These are phyloP conservation scores for Fraxinus xanthoxyloides DNA, from an alignment of 305 asterid species.

Conservation along the genomic window DNA sequence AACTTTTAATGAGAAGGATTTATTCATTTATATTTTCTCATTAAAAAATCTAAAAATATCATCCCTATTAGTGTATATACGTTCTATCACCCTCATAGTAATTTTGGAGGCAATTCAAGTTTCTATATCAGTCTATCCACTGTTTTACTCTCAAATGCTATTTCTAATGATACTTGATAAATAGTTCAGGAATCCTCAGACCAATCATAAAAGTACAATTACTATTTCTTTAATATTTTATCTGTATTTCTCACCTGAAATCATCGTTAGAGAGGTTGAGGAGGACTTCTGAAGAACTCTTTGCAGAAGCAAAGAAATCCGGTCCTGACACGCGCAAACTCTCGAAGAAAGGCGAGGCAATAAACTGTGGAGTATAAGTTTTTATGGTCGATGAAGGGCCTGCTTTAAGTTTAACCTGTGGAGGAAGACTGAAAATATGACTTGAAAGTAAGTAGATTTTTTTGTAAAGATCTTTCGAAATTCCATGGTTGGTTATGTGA, in stretches of 20 bases:
- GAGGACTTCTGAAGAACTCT: constrained; percentile 47
- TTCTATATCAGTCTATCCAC: not conserved
- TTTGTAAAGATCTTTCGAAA: constrained; percentile 42
- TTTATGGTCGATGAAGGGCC: constrained; percentile 54
- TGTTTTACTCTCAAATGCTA: not conserved
- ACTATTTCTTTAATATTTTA: not conserved
- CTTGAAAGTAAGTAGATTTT: constrained; percentile 39
- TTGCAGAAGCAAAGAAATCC: constrained; percentile 58
- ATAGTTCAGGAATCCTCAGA: not conserved
- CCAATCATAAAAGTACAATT: not conserved
- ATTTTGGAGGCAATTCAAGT: not conserved
- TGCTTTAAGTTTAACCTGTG: constrained; percentile 56
- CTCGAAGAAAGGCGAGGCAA: constrained; percentile 81
- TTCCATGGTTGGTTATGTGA: constrained; percentile 58
- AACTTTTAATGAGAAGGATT: not conserved
- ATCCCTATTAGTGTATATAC: not conserved
- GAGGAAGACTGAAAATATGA: constrained; percentile 52
- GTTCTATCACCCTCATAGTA: not conserved
- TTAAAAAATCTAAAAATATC: not conserved
- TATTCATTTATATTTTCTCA: not conserved
- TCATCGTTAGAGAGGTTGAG: constrained; percentile 38
- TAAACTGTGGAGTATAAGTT: constrained; percentile 76
- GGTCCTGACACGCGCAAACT: constrained; percentile 75
- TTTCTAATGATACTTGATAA: not conserved
- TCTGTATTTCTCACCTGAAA: constrained; percentile 47